Conservation (phyloP, 345 rosid genomes). For the Carallia pectinifolia region DNA sequence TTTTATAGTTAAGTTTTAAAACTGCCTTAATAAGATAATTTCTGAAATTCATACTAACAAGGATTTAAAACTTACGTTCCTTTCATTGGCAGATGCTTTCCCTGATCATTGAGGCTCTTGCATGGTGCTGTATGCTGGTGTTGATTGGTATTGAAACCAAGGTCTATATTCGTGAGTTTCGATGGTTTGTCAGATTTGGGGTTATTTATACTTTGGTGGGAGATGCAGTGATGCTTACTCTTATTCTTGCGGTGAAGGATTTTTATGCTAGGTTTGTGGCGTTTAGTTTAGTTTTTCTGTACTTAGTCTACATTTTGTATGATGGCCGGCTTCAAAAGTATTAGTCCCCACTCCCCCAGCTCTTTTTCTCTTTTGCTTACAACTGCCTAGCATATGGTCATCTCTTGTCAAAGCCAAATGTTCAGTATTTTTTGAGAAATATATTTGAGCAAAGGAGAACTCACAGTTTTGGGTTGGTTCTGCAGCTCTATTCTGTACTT, state of each 20-base stretch:
- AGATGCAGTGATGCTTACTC: constrained; percentile 78
- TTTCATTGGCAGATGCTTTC: constrained; percentile 59
- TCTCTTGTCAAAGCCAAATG: neutral
- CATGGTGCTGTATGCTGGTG: constrained; percentile 80
- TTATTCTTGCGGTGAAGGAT: constrained; percentile 67
- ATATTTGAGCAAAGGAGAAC: constrained; percentile 4
- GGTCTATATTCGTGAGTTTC: constrained; percentile 71
- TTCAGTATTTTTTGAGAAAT: neutral
- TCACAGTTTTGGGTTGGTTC: constrained; percentile 26
- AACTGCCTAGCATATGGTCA: neutral
- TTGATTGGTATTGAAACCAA: constrained; percentile 77
- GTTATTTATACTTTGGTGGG: constrained; percentile 76
- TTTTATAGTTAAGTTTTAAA: too few species aligned
- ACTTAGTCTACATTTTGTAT: too few species aligned
- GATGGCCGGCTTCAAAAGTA: neutral
- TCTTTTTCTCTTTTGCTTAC: neutral
- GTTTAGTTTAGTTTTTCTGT: too few species aligned
- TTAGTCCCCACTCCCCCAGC: neutral
- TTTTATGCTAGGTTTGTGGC: constrained; percentile 59
- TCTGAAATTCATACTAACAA: too few species aligned
- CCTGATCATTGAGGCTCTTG: constrained; percentile 61
- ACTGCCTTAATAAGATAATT: too few species aligned
- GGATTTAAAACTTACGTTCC: neutral
- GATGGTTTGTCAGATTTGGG: constrained; percentile 92
- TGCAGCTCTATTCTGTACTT: constrained; percentile 72